phyloP scores from a whole-genome alignment of 2,329 filamentous ascomycete genomes.

The Colletotrichum agaves region DNA sequence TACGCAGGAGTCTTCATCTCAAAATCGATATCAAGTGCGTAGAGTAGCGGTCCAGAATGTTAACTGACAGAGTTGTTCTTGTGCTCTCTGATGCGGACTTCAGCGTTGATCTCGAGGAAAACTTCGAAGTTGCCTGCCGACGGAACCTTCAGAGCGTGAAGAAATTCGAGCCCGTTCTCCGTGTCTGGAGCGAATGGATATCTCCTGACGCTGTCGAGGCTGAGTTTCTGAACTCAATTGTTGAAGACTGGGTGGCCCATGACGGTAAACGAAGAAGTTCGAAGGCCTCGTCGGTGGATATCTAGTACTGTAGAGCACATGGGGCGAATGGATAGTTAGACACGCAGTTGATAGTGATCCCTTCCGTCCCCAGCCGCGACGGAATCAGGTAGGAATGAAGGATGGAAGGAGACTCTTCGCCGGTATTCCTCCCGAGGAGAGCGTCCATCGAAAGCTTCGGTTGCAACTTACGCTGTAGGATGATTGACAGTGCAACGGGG shows the following conservation, averaged over 20 bases:
- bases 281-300: slow-evolving; percentile 41
- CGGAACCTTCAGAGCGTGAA: slow-evolving; percentile 16
- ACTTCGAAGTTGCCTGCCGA: slow-evolving; percentile 32
- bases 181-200: background rate
- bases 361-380: background rate
- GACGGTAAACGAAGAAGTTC: slow-evolving; percentile 41
- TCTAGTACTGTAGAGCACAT: slow-evolving; percentile 42
- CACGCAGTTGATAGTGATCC: slow-evolving; percentile 48
- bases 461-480: slow-evolving; percentile 64
- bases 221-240: background rate
- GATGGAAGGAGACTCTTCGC: background rate
- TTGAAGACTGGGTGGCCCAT: slow-evolving; percentile 33
- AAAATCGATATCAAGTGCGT: slow-evolving; percentile 52
- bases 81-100: slow-evolving; percentile 40
- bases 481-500: slow-evolving; percentile 70
- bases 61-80: slow-evolving; percentile 52
- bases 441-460: slow-evolving; percentile 60
- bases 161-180: background rate
- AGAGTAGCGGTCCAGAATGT: slow-evolving; percentile 56
- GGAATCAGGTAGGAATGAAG: slow-evolving; percentile 6
- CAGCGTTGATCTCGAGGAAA: slow-evolving; percentile 32
- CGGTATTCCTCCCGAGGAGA: background rate
- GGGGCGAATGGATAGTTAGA: slow-evolving; percentile 56
- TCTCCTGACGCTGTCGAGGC: background rate
- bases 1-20: slow-evolving; percentile 41